Evolutionary conservation across 352 stramenopile genomes (phyloP).

Genomic region (Globisporangium solare): DNA sequence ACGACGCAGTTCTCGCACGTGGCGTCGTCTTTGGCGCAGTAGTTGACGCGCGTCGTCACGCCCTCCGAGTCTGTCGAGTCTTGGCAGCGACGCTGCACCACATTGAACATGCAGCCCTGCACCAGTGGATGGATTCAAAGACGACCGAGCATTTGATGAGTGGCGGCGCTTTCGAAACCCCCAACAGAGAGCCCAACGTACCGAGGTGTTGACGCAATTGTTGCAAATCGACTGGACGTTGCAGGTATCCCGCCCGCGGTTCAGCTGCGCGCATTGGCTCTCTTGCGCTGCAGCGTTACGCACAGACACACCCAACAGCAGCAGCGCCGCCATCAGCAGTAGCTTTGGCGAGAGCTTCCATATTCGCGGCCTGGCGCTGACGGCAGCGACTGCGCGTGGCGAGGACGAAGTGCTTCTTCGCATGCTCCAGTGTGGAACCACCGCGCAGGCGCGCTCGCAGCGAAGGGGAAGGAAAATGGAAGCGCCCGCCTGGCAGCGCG

Average conservation of each 20-base stretch:
- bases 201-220: conserved; percentile 28
- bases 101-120: conserved; percentile 37
- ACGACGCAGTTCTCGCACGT: conserved; percentile 25
- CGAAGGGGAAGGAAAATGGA: no score
- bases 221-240: conserved; percentile 36
- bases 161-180: neutral
- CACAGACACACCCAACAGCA: neutral
- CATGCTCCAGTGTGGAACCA: no score
- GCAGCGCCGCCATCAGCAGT: neutral
- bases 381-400: no score
- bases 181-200: conserved; percentile 9
- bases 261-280: conserved; percentile 27
- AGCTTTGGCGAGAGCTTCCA: neutral
- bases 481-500: no score
- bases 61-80: neutral
- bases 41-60: conserved; percentile 17
- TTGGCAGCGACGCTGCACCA: conserved; percentile 24
- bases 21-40: conserved; percentile 24
- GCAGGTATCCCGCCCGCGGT: conserved; percentile 28
- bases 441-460: no score
- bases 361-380: no score
- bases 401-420: no score
- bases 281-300: conserved; percentile 11
- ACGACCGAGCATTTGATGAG: neutral
- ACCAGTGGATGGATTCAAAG: neutral